These are phyloP conservation scores for Sanghuangporus sanghuang DNA, from an alignment of 1,284 basidiomycete species.

Conservation along the genomic window DNA sequence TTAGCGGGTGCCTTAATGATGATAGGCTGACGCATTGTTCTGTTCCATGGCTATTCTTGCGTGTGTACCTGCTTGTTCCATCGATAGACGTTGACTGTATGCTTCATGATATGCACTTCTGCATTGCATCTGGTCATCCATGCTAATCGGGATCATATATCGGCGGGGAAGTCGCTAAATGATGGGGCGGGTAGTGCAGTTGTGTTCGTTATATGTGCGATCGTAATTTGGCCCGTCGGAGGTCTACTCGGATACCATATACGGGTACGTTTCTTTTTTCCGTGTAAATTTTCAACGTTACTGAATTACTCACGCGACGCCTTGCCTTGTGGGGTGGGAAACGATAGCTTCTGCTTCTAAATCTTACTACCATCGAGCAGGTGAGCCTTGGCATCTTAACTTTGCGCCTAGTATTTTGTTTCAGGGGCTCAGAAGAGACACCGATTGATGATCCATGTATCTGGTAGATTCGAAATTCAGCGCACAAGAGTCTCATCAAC, in stretches of 20 bases:
- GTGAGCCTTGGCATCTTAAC: constrained; percentile 37
- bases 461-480: constrained; percentile 67
- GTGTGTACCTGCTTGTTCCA: background rate
- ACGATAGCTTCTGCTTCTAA: constrained; percentile 67
- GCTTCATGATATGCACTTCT: constrained; percentile 77
- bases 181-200: constrained; percentile 65
- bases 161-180: constrained; percentile 4
- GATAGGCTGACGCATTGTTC: background rate
- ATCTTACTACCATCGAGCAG: constrained; percentile 92
- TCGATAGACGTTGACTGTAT: constrained; percentile 58
- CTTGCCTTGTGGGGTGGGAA: background rate
- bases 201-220: constrained; percentile 62
- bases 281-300: background rate
- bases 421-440: constrained; percentile 3
- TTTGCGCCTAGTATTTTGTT: background rate
- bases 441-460: constrained; percentile 5
- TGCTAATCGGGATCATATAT: constrained; percentile 33
- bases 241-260: constrained; percentile 81
- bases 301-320: background rate
- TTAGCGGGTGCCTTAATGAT: constrained; percentile 7
- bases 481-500: constrained; percentile 61
- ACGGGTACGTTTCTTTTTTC: constrained; percentile 48
- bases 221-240: constrained; percentile 75
- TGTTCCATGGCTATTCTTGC: background rate
- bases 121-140: constrained; percentile 76